These are phyloP conservation scores for Sisymbrium irio DNA, from an alignment of 345 rosid species.

Conservation along the genomic window DNA sequence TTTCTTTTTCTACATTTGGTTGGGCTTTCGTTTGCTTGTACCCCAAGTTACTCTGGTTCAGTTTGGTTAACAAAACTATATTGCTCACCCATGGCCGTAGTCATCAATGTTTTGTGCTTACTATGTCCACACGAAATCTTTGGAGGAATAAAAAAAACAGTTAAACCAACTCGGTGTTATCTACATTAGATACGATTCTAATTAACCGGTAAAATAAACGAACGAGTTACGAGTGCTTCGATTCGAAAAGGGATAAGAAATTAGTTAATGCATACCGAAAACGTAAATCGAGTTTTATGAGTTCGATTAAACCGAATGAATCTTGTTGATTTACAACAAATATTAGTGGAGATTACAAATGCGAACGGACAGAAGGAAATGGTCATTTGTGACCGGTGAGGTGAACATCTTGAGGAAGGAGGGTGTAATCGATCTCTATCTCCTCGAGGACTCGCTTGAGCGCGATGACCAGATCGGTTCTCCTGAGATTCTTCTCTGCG, in stretches of 20 bases:
- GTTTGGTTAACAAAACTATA: conserved; percentile 22
- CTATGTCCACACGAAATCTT: neutral
- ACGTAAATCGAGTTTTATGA: neutral
- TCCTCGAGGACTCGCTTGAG: conserved; percentile 54
- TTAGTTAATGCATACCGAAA: neutral
- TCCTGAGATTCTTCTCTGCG: conserved; percentile 49
- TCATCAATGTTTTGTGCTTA: neutral
- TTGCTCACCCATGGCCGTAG: neutral
- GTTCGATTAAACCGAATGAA: neutral
- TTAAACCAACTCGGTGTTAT: neutral
- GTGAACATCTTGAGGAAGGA: conserved; percentile 52
- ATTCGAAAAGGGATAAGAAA: neutral
- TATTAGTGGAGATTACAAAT: neutral
- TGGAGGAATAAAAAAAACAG: no score
- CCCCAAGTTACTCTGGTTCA: conserved; percentile 16
- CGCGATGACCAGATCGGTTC: conserved; percentile 48
- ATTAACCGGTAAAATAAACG: neutral
- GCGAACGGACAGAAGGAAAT: neutral
- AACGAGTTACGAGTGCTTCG: neutral
- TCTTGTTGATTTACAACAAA: neutral
- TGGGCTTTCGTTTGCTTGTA: neutral
- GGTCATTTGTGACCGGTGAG: conserved; percentile 27
- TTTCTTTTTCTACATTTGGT: conserved; percentile 11
- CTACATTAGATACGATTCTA: neutral
- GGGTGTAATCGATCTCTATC: conserved; percentile 43